phyloP scores from a whole-genome alignment of 257 asterid species.

The Linaria vulgaris region DNA sequence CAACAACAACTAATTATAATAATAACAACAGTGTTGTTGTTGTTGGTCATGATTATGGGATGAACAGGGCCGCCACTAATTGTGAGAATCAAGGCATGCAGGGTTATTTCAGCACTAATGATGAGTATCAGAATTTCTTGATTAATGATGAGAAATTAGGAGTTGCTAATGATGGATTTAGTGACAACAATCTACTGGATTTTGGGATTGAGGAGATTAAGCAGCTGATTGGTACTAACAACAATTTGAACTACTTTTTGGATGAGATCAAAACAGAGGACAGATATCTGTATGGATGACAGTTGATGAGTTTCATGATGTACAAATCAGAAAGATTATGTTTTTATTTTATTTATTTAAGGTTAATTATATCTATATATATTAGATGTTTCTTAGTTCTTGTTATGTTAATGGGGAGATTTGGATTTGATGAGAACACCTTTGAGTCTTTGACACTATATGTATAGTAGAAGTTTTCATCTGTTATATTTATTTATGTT shows the following conservation, averaged over 20 bases:
- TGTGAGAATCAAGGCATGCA: slow-evolving; percentile 28
- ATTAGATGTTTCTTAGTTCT: background rate
- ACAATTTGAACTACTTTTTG: slow-evolving; percentile 31
- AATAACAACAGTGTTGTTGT: no score
- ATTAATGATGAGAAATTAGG: slow-evolving; percentile 6
- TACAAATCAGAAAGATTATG: slow-evolving; percentile 6
- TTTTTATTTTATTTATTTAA: background rate
- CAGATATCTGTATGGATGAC: slow-evolving; percentile 30
- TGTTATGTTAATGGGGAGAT: slow-evolving; percentile 17
- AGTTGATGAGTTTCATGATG: slow-evolving; percentile 1
- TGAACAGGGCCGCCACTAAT: slow-evolving; percentile 20
- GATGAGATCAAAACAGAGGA: slow-evolving; percentile 61
- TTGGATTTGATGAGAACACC: slow-evolving; percentile 6
- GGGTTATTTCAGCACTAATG: slow-evolving; percentile 33
- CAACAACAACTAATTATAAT: no score
- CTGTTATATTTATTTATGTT: no score
- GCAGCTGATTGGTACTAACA: slow-evolving; percentile 58
- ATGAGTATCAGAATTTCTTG: slow-evolving; percentile 31
- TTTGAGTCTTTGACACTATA: slow-evolving; percentile 20
- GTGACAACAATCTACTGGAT: slow-evolving; percentile 44
- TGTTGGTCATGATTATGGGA: slow-evolving; percentile 5
- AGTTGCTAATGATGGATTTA: slow-evolving; percentile 17
- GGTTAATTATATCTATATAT: no score
- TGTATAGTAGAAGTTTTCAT: slow-evolving; percentile 18
- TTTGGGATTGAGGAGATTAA: slow-evolving; percentile 70